Evolutionary conservation across 257 asterid genomes (phyloP), one percentile per base, ranked within the genome.

Genomic region (Penstemon davidsonii): DNA sequence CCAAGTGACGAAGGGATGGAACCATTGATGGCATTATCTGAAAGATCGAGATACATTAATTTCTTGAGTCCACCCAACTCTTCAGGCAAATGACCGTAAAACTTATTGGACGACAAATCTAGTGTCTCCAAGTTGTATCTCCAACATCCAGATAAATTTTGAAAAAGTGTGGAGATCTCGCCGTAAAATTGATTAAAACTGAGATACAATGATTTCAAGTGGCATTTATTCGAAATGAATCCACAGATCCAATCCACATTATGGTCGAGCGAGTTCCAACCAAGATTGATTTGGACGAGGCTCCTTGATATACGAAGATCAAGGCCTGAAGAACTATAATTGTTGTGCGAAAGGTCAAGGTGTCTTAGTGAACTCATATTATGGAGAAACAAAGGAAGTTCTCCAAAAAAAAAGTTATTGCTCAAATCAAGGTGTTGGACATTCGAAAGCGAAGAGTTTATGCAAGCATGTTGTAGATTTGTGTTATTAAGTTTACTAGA

Each of bases 131-230:
- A 25, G 2, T 25, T 25, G 33, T 10, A 0, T 59, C 64, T 59
- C 64, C 64, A 37, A 57, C 33, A 37, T 5, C 38, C 7, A 5
- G 51, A 42, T 60, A 60, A 41, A 37, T 42, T 60, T 60, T 42
- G 13, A 60, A 60, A 60, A 8, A 33, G n/a, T 41, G 39, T 39
- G 13, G 52, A 42, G 51, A 42, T 13, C 4, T 41, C 38, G 6
- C 66, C 66, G 19, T 60, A 60, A 41, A 60, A 43, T 6, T 60
- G 6, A 15, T 60, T 60, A 13, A 1, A 3, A 2, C 0, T 6
- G 13, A 60, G 25, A 60, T 13, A 3, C 38, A 60, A 41, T 41
- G 52, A 60, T 18, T 60, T 60, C 52, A 60, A 60, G 52, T 60
- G 52, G 52, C 66, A 40, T 60, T 41, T 60, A 60, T 15, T 39